Evolutionary conservation across 73 alveolate genomes (phyloP).

Genomic region (Durusdinium trenchii): DNA sequence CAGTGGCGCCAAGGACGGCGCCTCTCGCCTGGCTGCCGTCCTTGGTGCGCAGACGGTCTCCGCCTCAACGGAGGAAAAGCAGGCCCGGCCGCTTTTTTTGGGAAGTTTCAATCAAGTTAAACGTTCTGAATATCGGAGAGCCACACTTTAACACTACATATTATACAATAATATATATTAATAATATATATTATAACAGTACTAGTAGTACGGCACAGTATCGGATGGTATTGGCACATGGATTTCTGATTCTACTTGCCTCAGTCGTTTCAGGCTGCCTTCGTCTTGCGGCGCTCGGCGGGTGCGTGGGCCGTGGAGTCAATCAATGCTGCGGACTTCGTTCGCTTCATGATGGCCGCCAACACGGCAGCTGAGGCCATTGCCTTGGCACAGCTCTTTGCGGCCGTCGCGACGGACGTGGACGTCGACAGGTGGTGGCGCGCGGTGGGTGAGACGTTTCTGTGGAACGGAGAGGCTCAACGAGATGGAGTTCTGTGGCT

Average conservation of each 20-base stretch:
- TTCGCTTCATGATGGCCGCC: slow-evolving; percentile 5
- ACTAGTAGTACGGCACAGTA: too few species aligned
- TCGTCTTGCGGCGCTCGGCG: slow-evolving; percentile 45
- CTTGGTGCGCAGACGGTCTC: neutral
- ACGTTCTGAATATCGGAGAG: too few species aligned
- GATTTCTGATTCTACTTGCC: too few species aligned
- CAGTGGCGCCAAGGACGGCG: neutral
- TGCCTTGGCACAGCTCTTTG: neutral
- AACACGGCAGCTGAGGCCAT: slow-evolving; percentile 54
- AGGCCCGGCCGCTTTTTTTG: too few species aligned
- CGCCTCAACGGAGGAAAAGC: slow-evolving; percentile 50
- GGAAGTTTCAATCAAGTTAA: too few species aligned
- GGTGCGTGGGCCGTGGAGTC: slow-evolving; percentile 58
- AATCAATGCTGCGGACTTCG: slow-evolving; percentile 71
- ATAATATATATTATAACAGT: too few species aligned
- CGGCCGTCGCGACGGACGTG: neutral
- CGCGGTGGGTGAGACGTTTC: neutral
- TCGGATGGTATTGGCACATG: too few species aligned
- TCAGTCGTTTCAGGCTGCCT: too few species aligned
- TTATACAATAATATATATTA: too few species aligned
- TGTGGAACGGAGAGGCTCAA: too few species aligned
- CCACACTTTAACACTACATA: too few species aligned
- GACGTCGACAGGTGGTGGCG: slow-evolving; percentile 4
- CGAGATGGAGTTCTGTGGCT: slow-evolving; percentile 46
- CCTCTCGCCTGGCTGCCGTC: neutral